These are phyloP conservation scores for Plantago ovata DNA, from an alignment of 257 asterid genomes.

Conservation along the genomic window DNA sequence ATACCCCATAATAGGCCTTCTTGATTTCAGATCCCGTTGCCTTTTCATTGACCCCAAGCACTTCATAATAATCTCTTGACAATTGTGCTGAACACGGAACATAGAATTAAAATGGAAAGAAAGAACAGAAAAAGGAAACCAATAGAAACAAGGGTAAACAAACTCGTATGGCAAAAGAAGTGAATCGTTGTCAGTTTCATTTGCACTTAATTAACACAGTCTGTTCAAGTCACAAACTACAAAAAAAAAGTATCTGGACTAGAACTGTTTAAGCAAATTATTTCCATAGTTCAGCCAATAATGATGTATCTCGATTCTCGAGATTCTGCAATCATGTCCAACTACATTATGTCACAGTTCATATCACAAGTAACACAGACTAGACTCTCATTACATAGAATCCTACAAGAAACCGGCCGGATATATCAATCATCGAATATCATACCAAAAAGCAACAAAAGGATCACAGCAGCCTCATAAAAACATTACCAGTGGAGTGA, in stretches of 20 bases:
- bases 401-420: too few relatives aligned
- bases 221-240: background rate
- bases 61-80: conserved; percentile 68
- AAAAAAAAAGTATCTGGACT: background rate
- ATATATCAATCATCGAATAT: background rate
- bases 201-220: too few relatives aligned
- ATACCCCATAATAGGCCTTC: conserved; percentile 80
- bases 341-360: too few relatives aligned
- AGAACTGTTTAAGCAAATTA: too few relatives aligned
- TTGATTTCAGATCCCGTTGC: conserved; percentile 86
- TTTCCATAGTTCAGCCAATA: too few relatives aligned
- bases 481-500: conserved; percentile 64
- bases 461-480: background rate
- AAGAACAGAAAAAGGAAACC: background rate
- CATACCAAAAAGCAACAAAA: background rate
- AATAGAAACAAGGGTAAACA: background rate
- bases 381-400: too few relatives aligned
- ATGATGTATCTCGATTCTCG: background rate
- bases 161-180: background rate
- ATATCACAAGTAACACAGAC: background rate
- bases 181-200: background rate
- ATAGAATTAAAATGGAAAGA: background rate
- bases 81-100: conserved; percentile 34
- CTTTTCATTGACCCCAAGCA: conserved; percentile 65
- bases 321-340: background rate